These are phyloP conservation scores for Angomonas ambiguus DNA, from an alignment of 208 protist species.

Conservation along the genomic window DNA sequence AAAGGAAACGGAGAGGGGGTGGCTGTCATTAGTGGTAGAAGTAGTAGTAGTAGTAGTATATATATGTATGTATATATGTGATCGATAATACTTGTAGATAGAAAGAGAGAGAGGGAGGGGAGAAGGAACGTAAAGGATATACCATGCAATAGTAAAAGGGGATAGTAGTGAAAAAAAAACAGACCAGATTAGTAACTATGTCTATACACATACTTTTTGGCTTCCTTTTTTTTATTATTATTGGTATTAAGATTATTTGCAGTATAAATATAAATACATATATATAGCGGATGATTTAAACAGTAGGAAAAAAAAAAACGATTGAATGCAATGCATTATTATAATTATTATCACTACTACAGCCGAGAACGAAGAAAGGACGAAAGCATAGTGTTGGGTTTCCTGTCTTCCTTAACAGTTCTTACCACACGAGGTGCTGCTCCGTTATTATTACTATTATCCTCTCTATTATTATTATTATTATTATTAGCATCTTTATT, in stretches of 20 bases:
- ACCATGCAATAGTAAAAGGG: not conserved
- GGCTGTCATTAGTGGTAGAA: not conserved
- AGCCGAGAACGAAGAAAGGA: too few relatives aligned
- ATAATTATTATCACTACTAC: too few relatives aligned
- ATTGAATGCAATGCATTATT: too few relatives aligned
- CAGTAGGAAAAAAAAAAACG: conserved; percentile 12
- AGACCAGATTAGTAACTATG: too few relatives aligned
- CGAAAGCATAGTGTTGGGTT: too few relatives aligned
- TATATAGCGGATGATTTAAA: conserved; percentile 2
- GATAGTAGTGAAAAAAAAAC: not conserved
- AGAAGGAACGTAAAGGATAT: not conserved
- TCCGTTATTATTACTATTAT: not conserved
- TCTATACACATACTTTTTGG: too few relatives aligned
- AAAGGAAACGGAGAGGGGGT: conserved; percentile 8
- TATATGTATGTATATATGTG: conserved; percentile 15
- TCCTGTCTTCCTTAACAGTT: too few relatives aligned
- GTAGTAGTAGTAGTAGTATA: not conserved
- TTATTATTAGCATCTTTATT: too few relatives aligned
- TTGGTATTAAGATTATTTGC: too few relatives aligned
- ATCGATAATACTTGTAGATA: not conserved
- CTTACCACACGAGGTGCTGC: too few relatives aligned
- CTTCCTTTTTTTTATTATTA: too few relatives aligned
- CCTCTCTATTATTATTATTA: not conserved
- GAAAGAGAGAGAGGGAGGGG: not conserved
- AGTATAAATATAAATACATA: too few relatives aligned